Conservation (phyloP, 2,329 filamentous ascomycete genomes). For the Scedosporium apiospermum region DNA sequence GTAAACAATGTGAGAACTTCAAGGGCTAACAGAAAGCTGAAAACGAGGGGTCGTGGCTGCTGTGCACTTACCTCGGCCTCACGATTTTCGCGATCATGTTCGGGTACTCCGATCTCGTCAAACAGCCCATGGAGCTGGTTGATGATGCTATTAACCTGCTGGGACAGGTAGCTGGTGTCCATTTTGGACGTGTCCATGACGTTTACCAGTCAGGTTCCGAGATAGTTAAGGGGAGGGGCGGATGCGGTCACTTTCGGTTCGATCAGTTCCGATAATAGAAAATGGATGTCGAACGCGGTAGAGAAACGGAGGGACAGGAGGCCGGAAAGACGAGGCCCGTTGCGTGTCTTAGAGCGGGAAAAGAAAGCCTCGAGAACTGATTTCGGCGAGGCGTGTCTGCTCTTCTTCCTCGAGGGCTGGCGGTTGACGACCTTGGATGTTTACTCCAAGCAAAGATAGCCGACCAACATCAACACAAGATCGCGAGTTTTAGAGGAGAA, state of each 20-base stretch:
- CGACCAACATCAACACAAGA: slow-evolving; percentile 4
- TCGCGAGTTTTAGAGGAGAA: slow-evolving; percentile 1
- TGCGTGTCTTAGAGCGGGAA: not conserved
- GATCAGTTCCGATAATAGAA: not conserved
- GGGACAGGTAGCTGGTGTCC: slow-evolving; percentile 86
- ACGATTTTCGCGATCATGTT: slow-evolving; percentile 80
- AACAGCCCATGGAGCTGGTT: slow-evolving; percentile 88
- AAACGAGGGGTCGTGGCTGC: slow-evolving; percentile 8
- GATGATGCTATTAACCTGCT: slow-evolving; percentile 92
- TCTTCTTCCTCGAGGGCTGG: too few species aligned
- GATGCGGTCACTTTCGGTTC: not conserved
- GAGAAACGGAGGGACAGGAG: not conserved
- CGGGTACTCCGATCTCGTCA: slow-evolving; percentile 93
- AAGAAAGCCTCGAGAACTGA: not conserved
- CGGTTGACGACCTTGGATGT: not conserved
- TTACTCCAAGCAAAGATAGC: slow-evolving; percentile 1
- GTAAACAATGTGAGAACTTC: not conserved
- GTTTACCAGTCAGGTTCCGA: not conserved
- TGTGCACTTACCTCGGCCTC: slow-evolving; percentile 67
- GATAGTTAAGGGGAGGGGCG: not conserved
- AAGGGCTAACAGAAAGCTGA: not conserved
- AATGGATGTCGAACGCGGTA: not conserved
- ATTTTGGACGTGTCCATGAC: slow-evolving; percentile 34
- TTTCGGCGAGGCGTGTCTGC: not conserved
- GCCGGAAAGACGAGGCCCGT: not conserved